Conservation (phyloP, 2,329 filamentous ascomycete species). For the Aureobasidium sp. region DNA sequence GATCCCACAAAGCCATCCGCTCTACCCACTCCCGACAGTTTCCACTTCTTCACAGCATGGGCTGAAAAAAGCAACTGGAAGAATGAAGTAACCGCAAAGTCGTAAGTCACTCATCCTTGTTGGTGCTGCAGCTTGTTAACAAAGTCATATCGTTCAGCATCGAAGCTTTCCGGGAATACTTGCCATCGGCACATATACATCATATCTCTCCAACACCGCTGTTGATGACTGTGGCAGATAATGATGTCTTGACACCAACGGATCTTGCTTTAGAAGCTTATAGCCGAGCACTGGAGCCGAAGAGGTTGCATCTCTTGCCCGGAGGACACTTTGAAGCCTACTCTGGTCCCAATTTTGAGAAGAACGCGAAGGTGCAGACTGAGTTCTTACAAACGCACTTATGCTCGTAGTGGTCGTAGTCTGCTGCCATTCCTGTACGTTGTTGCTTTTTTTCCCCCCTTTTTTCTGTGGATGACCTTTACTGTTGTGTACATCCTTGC, state of each 20-base stretch:
- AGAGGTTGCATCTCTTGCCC: slow-evolving; percentile 29
- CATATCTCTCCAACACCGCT: slow-evolving; percentile 24
- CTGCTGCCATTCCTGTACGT: background rate
- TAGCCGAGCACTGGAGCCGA: slow-evolving; percentile 29
- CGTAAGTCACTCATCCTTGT: slow-evolving; percentile 4
- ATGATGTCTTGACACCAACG: slow-evolving; percentile 27
- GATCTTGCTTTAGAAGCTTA: slow-evolving; percentile 30
- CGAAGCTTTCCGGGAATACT: slow-evolving; percentile 22
- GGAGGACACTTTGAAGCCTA: slow-evolving; percentile 35
- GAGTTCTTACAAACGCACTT: background rate
- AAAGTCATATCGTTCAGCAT: slow-evolving; percentile 14
- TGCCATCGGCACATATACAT: slow-evolving; percentile 25
- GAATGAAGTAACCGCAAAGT: slow-evolving; percentile 31
- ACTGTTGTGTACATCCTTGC: too few relatives aligned
- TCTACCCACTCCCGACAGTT: slow-evolving; percentile 28
- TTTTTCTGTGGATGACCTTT: too few relatives aligned
- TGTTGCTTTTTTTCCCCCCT: too few relatives aligned
- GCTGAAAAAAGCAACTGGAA: slow-evolving; percentile 28
- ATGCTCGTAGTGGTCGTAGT: background rate
- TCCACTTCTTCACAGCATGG: slow-evolving; percentile 28
- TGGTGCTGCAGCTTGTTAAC: background rate
- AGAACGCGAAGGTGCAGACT: slow-evolving; percentile 18
- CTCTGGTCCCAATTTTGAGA: slow-evolving; percentile 21
- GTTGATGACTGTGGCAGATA: slow-evolving; percentile 28
- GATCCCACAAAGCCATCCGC: slow-evolving; percentile 24